Evolutionary conservation across 352 stramenopile genomes (phyloP).

Genomic region (Pythium dissimile): DNA sequence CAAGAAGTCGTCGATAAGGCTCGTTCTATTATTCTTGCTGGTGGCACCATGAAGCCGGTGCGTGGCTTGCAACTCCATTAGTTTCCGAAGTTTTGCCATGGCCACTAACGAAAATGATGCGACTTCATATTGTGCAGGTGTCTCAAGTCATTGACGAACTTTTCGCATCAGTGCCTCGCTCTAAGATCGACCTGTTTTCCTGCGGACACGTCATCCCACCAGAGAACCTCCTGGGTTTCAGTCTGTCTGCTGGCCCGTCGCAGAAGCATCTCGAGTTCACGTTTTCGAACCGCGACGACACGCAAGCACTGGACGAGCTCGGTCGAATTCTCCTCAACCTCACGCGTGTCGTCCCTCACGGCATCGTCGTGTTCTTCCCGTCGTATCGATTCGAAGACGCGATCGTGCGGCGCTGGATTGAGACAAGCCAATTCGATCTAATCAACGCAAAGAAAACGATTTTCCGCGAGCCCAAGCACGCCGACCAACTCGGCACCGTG

Average conservation of each 20-base stretch:
- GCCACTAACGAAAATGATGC: not conserved
- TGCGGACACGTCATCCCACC: constrained; percentile 98
- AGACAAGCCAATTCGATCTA: constrained; percentile 71
- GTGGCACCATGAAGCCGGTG: constrained; percentile 97
- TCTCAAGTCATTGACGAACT: constrained; percentile 94
- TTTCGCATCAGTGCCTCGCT: constrained; percentile 74
- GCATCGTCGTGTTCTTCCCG: constrained; percentile 97
- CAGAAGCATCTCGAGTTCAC: constrained; percentile 94
- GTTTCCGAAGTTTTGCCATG: not conserved
- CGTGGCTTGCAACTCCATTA: constrained; percentile 1
- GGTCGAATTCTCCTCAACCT: constrained; percentile 92
- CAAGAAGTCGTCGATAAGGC: constrained; percentile 93
- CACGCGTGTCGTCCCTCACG: constrained; percentile 86
- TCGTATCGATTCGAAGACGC: constrained; percentile 96
- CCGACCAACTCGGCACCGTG: constrained; percentile 90
- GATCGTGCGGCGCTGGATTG: constrained; percentile 85
- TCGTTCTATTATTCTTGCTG: constrained; percentile 95
- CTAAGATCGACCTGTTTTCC: constrained; percentile 93
- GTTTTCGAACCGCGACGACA: constrained; percentile 67
- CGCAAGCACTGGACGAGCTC: constrained; percentile 92
- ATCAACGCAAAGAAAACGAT: constrained; percentile 89
- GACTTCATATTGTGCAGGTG: constrained; percentile 36
- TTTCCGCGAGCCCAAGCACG: constrained; percentile 93
- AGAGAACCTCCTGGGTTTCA: constrained; percentile 88
- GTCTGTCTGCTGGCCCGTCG: constrained; percentile 73